Conservation (phyloP, 345 rosid genomes). For the Nasturtium officinale region DNA sequence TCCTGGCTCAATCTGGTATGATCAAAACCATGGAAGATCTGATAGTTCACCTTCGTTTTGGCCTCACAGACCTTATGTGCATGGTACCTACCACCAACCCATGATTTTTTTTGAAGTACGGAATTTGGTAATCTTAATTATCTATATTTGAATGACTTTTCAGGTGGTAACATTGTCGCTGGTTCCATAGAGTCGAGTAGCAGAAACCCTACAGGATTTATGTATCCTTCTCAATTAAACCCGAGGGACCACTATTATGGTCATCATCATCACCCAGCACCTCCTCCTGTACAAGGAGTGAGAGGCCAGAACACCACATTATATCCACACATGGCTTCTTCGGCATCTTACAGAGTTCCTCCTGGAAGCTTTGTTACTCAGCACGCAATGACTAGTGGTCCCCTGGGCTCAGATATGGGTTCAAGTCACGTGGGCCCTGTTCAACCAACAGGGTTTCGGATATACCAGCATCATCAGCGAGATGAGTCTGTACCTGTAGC, state of each 20-base stretch:
- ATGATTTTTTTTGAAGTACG: neutral
- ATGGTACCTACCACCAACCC: conserved; percentile 49
- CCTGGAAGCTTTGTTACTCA: conserved; percentile 50
- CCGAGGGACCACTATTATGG: conserved; percentile 49
- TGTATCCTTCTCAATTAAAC: conserved; percentile 47
- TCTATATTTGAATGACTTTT: conserved; percentile 13
- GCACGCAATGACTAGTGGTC: conserved; percentile 39
- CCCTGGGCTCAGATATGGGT: conserved; percentile 56
- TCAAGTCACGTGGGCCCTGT: conserved; percentile 53
- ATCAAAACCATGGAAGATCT: conserved; percentile 41
- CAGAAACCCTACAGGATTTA: conserved; percentile 56
- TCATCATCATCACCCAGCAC: conserved; percentile 49
- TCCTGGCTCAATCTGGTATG: conserved; percentile 47
- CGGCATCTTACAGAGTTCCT: conserved; percentile 40
- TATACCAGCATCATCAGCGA: conserved; percentile 53
- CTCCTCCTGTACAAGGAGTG: conserved; percentile 61
- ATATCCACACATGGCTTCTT: conserved; percentile 55
- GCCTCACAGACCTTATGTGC: conserved; percentile 71
- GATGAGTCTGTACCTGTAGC: conserved; percentile 53
- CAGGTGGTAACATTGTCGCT: conserved; percentile 49
- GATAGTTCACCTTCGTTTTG: conserved; percentile 65
- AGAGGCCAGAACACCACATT: conserved; percentile 57
- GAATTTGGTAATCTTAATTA: conserved; percentile 8
- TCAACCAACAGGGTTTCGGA: conserved; percentile 60
- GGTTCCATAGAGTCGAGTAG: conserved; percentile 58